phyloP scores from a whole-genome alignment of 2,329 filamentous ascomycete species.

The Coniochaeta sp. region DNA sequence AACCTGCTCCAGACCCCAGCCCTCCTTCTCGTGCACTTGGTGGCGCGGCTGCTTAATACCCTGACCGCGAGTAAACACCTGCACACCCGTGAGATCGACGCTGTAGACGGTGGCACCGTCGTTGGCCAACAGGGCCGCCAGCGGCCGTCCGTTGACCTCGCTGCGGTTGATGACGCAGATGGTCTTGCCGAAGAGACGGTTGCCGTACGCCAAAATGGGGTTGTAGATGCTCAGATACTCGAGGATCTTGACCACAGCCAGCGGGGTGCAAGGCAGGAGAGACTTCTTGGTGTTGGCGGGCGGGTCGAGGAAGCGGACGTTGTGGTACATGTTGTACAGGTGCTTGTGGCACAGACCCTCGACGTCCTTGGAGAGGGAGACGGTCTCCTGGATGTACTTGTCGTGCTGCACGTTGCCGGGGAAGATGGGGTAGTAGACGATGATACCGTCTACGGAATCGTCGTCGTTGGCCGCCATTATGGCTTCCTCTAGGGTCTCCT shows the following conservation, averaged over 20 bases:
- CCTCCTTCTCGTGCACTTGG: constrained; percentile 73
- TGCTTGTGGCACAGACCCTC: constrained; percentile 91
- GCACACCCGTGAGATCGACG: constrained; percentile 85
- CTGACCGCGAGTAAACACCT: constrained; percentile 83
- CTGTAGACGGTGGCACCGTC: constrained; percentile 95
- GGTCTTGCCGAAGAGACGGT: constrained; percentile 86
- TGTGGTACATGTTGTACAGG: constrained; percentile 99
- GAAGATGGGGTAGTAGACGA: constrained; percentile 98
- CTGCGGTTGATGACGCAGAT: constrained; percentile 95
- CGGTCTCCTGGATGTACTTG: constrained; percentile 91
- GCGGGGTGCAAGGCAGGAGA: constrained; percentile 88
- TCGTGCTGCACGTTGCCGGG: constrained; percentile 73
- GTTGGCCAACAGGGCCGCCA: constrained; percentile 90
- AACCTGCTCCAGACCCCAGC: constrained; percentile 72
- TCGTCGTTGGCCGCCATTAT: constrained; percentile 82
- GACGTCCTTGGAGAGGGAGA: constrained; percentile 85
- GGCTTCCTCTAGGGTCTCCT: constrained; percentile 83
- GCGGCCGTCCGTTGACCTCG: constrained; percentile 88
- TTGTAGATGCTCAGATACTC: constrained; percentile 97
- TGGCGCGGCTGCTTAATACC: constrained; percentile 82
- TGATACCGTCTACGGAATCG: constrained; percentile 72
- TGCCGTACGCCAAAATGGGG: constrained; percentile 84
- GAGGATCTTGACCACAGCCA: constrained; percentile 94
- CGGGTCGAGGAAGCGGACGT: constrained; percentile 85
- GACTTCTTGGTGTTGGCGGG: constrained; percentile 75